phyloP scores from a whole-genome alignment of 1,284 basidiomycete species.

The Trichosporon inkin region DNA sequence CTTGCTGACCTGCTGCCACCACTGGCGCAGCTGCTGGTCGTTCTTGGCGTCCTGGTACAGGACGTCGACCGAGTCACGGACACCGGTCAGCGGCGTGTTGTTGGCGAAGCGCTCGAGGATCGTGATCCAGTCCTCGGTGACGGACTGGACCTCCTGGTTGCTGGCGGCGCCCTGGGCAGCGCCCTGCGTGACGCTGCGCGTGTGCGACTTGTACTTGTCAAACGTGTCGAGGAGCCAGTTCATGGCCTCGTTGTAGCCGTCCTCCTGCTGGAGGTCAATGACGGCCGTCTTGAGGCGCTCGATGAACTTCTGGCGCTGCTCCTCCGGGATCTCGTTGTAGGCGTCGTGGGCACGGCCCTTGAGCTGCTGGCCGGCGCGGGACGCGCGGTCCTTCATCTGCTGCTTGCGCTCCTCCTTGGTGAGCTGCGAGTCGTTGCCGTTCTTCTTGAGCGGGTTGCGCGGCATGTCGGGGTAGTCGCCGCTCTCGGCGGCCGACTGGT shows the following conservation, averaged over 20 bases:
- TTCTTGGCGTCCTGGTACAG: slow-evolving; percentile 71
- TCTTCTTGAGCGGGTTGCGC: not conserved
- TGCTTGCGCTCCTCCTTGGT: slow-evolving; percentile 37
- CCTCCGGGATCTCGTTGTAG: slow-evolving; percentile 50
- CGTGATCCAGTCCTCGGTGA: slow-evolving; percentile 60
- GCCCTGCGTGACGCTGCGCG: slow-evolving; percentile 39
- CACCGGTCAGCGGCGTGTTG: slow-evolving; percentile 59
- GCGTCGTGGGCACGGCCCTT: slow-evolving; percentile 3
- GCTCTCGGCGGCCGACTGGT: slow-evolving; percentile 59
- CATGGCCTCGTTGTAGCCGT: slow-evolving; percentile 80
- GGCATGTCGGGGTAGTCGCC: not conserved
- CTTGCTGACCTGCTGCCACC: slow-evolving; percentile 66
- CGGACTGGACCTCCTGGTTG: not conserved
- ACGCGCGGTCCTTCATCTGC: slow-evolving; percentile 46
- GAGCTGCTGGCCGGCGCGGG: slow-evolving; percentile 24
- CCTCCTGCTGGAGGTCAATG: slow-evolving; percentile 81
- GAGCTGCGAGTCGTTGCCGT: not conserved
- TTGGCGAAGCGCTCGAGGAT: slow-evolving; percentile 91
- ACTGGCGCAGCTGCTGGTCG: slow-evolving; percentile 70
- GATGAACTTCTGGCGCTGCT: slow-evolving; percentile 60
- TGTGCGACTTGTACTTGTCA: slow-evolving; percentile 71
- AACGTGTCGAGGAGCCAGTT: slow-evolving; percentile 67
- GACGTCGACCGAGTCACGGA: slow-evolving; percentile 67
- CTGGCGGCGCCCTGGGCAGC: slow-evolving; percentile 52
- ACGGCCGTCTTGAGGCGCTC: slow-evolving; percentile 61